Conservation (phyloP, 2,329 filamentous ascomycete species). For the Venturia nashicola region DNA sequence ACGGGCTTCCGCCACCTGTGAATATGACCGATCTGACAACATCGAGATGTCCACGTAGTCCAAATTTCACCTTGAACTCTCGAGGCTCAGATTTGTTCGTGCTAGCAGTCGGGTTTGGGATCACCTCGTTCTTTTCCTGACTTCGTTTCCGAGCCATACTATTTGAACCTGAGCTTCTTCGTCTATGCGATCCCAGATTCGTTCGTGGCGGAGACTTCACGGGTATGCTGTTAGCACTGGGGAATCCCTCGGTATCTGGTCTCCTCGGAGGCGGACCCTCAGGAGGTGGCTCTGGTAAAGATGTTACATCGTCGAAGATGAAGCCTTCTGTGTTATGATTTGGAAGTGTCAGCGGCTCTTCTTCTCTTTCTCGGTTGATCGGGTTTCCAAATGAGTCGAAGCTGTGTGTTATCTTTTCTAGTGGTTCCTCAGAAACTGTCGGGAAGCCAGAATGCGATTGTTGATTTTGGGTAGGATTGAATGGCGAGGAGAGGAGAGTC, state of each 20-base stretch:
- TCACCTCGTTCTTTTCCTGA: constrained; percentile 48
- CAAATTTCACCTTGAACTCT: constrained; percentile 87
- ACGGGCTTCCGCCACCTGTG: constrained; percentile 87
- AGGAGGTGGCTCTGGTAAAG: constrained; percentile 44
- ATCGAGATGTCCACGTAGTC: constrained; percentile 81
- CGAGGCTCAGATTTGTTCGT: constrained; percentile 51
- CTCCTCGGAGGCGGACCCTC: constrained; percentile 45
- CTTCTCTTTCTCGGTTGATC: constrained; percentile 25
- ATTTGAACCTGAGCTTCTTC: constrained; percentile 58
- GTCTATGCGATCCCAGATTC: constrained; percentile 55
- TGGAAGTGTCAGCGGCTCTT: constrained; percentile 15
- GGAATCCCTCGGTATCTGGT: constrained; percentile 81
- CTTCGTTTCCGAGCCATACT: constrained; percentile 52
- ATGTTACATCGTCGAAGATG: constrained; percentile 78
- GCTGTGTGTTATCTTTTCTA: constrained; percentile 44
- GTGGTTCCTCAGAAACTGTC: constrained; percentile 37
- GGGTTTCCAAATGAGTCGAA: constrained; percentile 47
- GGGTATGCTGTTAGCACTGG: constrained; percentile 62
- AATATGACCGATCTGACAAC: constrained; percentile 93
- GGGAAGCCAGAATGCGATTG: constrained; percentile 8
- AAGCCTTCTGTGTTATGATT: constrained; percentile 55
- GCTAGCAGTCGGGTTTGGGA: constrained; percentile 25
- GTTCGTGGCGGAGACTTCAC: constrained; percentile 67
- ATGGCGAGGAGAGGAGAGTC: constrained; percentile 26
- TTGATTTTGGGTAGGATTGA: constrained; percentile 1